Evolutionary conservation across 2,329 filamentous ascomycete species (phyloP), one percentile per base, ranked within the genome.

Genomic region (Tolypocladium tundrense): DNA sequence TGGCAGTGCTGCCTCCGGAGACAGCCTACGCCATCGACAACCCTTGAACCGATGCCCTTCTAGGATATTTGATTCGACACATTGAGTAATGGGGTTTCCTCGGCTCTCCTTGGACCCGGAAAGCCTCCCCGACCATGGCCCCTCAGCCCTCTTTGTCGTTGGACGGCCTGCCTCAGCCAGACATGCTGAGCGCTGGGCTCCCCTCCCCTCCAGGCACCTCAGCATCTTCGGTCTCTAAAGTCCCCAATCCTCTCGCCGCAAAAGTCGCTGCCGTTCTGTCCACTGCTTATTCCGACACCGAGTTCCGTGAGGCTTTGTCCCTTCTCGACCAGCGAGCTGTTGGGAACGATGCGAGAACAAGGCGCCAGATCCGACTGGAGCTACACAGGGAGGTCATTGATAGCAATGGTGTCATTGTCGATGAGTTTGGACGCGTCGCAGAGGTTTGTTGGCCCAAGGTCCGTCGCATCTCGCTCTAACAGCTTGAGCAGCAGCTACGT

Each of bases 361-460:
- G 94, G 55, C 85, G 93, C 7, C 87, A 90, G 59, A 75, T 97
- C 19, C 85, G 92, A 19, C 74, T 96, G 1, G 86, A 95, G 68
- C 80, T 96, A 1, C 91, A 97, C 69, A 93, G 88, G 70, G 92
- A 97, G 68, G 89, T 97, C 42, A 92, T 97, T 58, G 85, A 93
- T 63, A 91, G 88, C 73, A 97, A 97, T 83, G 91, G 89, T 54
- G 85, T 90, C 62, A 89, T 97, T 62, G 85, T 97, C 59, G 79
- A 84, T 57, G 91, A 96, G 69, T 97, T 97, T 73, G 90, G 91
- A 41, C 82, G 86, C 57, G 91, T 99, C 62, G 90, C 92, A 37
- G 90, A 95, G 80, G 90, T 93, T 72, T 69, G 80, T 69, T 58
- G 31, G 31, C 14, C 48, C 48, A 14, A 31, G 14, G 31, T 31